Evolutionary conservation across 805 yeast genomes (phyloP), one percentile per base, ranked within the genome.

Genomic region (Yarrowia hollandica): DNA sequence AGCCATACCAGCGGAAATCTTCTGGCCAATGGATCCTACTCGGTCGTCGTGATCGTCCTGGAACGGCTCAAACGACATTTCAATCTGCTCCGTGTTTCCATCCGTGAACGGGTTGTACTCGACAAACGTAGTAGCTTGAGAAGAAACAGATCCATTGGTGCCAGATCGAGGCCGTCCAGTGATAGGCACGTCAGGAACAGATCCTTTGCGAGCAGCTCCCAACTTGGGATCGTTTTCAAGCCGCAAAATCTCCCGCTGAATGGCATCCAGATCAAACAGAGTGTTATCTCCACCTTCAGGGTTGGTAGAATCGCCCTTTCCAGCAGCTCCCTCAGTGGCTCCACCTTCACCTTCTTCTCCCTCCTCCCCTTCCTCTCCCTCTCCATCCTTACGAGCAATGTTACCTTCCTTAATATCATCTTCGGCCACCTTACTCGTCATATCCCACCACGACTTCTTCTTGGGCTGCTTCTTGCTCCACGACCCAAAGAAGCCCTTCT

Each of bases 391-490:
- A 72, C 72, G 65, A 71, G 75, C 28, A 74, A 76, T 38, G 78
- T 74, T 62, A 71, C 72, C 25, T 75, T 69, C 11, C 70, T 34
- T 52, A 26, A 52, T 23, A 35, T 75, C 63, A 42, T 72, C 66
- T 30, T 71, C 70, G 34, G 69, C 69, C 7, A 77, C 71, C 28
- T 75, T 71, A 54, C 74, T 44, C 16, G 77, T 76, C 63, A 74
- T 72, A 52, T 75, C 82, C 83, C 76, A 80, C 85, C 86, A 83
- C 67, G 74, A 80, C 67, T 75, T 79, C 74, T 78, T 76, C 66
- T 79, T 79, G 15, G 81, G 79, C 61, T 77, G 79, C 61, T 79
- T 63, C 76, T 63, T 66, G 77, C 76, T 60, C 74, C 77, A 22
- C 71, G 68, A 77, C 75, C 42, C 44, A 18, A 52, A 26, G 15